Evolutionary conservation across 2,329 filamentous ascomycete genomes (phyloP).

Genomic region (Plectosphaerella cucumerina): DNA sequence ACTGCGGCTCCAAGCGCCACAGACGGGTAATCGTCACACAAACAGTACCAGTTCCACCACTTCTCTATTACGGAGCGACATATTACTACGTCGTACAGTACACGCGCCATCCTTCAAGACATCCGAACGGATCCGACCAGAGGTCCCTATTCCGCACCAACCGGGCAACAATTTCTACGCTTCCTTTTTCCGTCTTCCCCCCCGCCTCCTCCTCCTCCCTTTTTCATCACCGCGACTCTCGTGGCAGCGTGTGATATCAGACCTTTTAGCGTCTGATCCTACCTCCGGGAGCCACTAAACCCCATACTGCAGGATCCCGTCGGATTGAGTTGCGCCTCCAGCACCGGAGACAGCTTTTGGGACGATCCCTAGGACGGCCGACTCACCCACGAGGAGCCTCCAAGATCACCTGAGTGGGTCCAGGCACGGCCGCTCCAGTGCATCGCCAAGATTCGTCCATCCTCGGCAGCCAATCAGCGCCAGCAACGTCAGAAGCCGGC

Average conservation of each 20-base stretch:
- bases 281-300: too few species aligned
- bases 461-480: constrained; percentile 1
- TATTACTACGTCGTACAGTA: too few species aligned
- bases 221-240: too few species aligned
- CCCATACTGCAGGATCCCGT: too few species aligned
- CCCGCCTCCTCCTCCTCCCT: too few species aligned
- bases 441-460: neutral
- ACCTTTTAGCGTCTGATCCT: too few species aligned
- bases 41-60: neutral
- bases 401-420: neutral
- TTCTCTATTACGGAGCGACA: neutral
- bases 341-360: too few species aligned
- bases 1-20: neutral
- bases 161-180: neutral
- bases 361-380: neutral
- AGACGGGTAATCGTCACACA: neutral
- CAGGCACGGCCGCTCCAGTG: neutral
- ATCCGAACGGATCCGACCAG: too few species aligned
- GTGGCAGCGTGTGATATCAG: too few species aligned
- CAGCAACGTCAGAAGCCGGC: neutral
- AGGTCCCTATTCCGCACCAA: too few species aligned
- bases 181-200: neutral
- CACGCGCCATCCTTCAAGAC: too few species aligned
- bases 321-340: too few species aligned
- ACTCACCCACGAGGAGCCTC: neutral